Evolutionary conservation across 2,329 filamentous ascomycete species (phyloP).

Genomic region (Trichoderma atroviride): DNA sequence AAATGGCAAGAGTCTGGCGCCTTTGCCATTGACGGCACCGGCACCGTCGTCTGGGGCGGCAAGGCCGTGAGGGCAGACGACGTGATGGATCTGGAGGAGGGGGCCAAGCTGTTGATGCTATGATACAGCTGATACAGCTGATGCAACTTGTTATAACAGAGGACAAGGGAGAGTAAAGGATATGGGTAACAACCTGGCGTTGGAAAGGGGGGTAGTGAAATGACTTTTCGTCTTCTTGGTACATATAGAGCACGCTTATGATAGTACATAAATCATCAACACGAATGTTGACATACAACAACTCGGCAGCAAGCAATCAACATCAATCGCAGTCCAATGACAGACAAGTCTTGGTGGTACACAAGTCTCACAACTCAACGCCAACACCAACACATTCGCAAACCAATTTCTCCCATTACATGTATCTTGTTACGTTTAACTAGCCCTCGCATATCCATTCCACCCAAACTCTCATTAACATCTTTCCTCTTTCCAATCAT

Average conservation of each 20-base stretch:
- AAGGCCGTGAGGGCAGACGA: slow-evolving; percentile 54
- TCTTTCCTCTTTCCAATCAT: background rate
- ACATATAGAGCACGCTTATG: background rate
- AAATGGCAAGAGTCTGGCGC: slow-evolving; percentile 60
- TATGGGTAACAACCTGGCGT: background rate
- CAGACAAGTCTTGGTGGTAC: background rate
- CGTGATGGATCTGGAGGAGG: slow-evolving; percentile 57
- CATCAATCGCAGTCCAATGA: background rate
- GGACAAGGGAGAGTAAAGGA: background rate
- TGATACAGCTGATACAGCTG: slow-evolving; percentile 24
- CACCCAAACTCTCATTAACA: slow-evolving; percentile 12
- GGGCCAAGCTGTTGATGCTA: slow-evolving; percentile 41
- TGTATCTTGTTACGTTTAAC: slow-evolving; percentile 7
- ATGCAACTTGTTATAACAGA: background rate
- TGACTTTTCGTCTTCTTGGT: background rate
- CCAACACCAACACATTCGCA: background rate
- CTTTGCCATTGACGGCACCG: slow-evolving; percentile 54
- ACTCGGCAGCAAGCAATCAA: background rate
- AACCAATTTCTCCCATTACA: slow-evolving; percentile 3
- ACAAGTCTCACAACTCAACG: background rate
- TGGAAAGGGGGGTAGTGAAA: background rate
- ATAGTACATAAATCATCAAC: background rate
- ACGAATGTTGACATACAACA: too few relatives aligned
- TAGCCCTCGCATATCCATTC: background rate
- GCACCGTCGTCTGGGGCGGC: slow-evolving; percentile 54